Percentiles rank a stretch among this genome's conserved stretches.
These are phyloP conservation scores for Mrakia blollopis DNA, from an alignment of 768 basidiomycete genomes.

Conservation along the genomic window DNA sequence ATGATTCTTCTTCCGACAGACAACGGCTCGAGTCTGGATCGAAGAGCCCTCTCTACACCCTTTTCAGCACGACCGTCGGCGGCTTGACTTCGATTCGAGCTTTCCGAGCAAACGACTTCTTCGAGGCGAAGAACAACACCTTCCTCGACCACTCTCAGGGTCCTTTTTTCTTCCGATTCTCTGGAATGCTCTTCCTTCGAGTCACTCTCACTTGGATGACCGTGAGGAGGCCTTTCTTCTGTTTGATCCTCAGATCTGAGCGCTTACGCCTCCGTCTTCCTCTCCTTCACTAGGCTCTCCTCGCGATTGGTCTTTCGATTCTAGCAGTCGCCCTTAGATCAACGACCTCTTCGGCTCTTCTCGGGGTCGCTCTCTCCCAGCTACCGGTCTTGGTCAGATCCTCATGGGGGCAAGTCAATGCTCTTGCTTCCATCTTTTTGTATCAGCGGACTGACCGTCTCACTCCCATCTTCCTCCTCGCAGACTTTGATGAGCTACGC, in stretches of 20 bases:
- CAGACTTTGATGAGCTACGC: slow-evolving; percentile 6
- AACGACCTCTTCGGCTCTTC: not conserved
- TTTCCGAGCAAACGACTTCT: slow-evolving; percentile 10
- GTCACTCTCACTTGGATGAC: slow-evolving; percentile 21
- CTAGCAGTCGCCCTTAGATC: slow-evolving; percentile 5
- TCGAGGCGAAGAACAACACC: not conserved
- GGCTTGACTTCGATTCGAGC: slow-evolving; percentile 24
- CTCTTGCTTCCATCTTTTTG: not conserved
- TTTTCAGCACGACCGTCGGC: slow-evolving; percentile 9
- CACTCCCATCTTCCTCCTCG: not conserved
- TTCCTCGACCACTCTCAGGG: slow-evolving; percentile 17
- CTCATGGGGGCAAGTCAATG: not conserved
- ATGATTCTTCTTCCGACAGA: too few species aligned
- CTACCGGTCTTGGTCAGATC: not conserved
- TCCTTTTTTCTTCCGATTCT: slow-evolving; percentile 18
- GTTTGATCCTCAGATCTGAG: too few species aligned
- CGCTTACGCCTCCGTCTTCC: not conserved
- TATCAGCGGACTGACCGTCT: too few species aligned
- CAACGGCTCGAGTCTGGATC: slow-evolving; percentile 22
- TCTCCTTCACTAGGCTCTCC: not conserved
- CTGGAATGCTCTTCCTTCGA: slow-evolving; percentile 16
- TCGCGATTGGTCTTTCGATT: slow-evolving; percentile 19
- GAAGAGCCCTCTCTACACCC: slow-evolving; percentile 22
- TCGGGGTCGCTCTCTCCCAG: slow-evolving; percentile 24
- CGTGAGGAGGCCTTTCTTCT: not conserved